These are phyloP conservation scores for Didymella keratinophila DNA, from an alignment of 2,329 filamentous ascomycete species.

Conservation along the genomic window DNA sequence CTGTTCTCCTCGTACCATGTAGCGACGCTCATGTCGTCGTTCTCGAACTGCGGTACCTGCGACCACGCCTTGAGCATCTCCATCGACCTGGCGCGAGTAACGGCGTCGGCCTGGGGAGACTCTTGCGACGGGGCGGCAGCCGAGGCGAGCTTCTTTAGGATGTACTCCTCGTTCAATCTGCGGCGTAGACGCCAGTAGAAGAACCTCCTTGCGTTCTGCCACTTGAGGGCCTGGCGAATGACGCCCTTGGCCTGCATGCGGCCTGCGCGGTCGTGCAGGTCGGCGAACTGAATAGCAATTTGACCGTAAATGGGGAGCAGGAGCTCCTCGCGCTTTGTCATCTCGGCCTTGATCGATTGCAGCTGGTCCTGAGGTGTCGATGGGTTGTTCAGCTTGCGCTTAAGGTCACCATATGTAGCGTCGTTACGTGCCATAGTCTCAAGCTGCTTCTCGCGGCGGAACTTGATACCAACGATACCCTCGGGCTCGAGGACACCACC, in stretches of 20 bases:
- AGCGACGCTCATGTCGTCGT: conserved; percentile 82
- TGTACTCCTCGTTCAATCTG: conserved; percentile 95
- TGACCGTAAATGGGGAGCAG: conserved; percentile 93
- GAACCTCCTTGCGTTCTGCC: conserved; percentile 91
- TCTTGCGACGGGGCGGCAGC: conserved; percentile 53
- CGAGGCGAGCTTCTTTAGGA: conserved; percentile 83
- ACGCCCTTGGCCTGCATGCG: conserved; percentile 98
- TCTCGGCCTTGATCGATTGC: conserved; percentile 80
- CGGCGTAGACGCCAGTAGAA: conserved; percentile 99
- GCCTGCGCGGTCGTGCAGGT: conserved; percentile 94
- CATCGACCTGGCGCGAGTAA: conserved; percentile 72
- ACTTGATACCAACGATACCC: conserved; percentile 98
- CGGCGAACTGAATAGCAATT: conserved; percentile 95
- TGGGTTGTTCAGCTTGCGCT: conserved; percentile 75
- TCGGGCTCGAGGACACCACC: conserved; percentile 98
- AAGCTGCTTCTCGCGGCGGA: conserved; percentile 94
- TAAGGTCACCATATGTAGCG: conserved; percentile 80
- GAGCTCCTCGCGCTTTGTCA: conserved; percentile 84
- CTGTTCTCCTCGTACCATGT: conserved; percentile 97
- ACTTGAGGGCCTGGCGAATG: conserved; percentile 83
- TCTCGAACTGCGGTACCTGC: conserved; percentile 76
- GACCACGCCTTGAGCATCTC: conserved; percentile 84
- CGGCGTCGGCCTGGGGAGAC: conserved; percentile 49
- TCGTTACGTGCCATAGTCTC: conserved; percentile 97
- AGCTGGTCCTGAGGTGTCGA: conserved; percentile 76